Evolutionary conservation across 768 basidiomycete species (phyloP).

Genomic region (Pisolithus tinctorius): DNA sequence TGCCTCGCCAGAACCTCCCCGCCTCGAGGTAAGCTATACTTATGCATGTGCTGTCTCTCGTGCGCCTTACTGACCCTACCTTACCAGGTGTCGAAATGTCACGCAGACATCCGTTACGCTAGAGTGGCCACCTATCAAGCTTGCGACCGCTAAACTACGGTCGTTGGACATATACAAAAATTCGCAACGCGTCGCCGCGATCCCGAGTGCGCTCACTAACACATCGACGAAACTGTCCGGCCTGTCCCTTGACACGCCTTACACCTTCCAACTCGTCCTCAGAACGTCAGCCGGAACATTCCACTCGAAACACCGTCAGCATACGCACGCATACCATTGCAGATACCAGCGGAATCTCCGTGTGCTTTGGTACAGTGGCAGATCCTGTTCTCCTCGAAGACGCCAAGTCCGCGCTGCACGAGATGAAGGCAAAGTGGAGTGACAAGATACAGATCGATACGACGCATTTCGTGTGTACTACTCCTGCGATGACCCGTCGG

Average conservation of each 20-base stretch:
- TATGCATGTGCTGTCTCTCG: no score
- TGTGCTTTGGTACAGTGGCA: slow-evolving; percentile 89
- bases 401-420: slow-evolving; percentile 68
- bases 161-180: slow-evolving; percentile 93
- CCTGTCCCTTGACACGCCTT: slow-evolving; percentile 75
- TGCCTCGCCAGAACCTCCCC: slow-evolving; percentile 59
- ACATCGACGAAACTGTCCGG: slow-evolving; percentile 85
- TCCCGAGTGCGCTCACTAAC: slow-evolving; percentile 75
- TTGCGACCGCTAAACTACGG: slow-evolving; percentile 82
- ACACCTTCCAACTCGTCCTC: slow-evolving; percentile 90
- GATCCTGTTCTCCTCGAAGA: slow-evolving; percentile 73
- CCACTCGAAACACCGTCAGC: slow-evolving; percentile 78
- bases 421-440: slow-evolving; percentile 88
- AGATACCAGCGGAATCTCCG: slow-evolving; percentile 90
- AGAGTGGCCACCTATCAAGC: slow-evolving; percentile 84
- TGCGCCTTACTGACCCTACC: neutral
- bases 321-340: slow-evolving; percentile 91
- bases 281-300: slow-evolving; percentile 90
- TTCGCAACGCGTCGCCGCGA: slow-evolving; percentile 77
- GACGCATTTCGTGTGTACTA: slow-evolving; percentile 96
- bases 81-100: slow-evolving; percentile 73
- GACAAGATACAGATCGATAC: slow-evolving; percentile 96
- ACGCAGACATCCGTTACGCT: slow-evolving; percentile 97
- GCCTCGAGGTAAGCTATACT: slow-evolving; percentile 49
- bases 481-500: slow-evolving; percentile 62